These are phyloP conservation scores for Ziziphus jujuba DNA, from an alignment of 306 rosid genomes.

Conservation along the genomic window DNA sequence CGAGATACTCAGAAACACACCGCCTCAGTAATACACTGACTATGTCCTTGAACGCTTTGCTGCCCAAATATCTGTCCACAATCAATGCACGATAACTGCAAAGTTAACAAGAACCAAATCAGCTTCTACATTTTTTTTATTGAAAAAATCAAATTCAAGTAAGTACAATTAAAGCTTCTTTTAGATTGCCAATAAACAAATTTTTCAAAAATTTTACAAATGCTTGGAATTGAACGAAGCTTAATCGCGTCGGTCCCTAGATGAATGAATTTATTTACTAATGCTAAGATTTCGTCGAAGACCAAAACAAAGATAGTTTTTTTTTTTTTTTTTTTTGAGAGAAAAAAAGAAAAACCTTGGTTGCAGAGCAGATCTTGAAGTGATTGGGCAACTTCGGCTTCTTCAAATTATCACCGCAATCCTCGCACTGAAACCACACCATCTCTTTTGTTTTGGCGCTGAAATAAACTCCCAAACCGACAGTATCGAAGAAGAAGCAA, in stretches of 20 bases:
- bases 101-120: not conserved
- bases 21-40: conserved; percentile 87
- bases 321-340: not conserved
- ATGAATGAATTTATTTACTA: not conserved
- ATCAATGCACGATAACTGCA: conserved; percentile 90
- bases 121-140: not conserved
- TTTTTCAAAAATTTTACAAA: not conserved
- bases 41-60: conserved; percentile 72
- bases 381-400: conserved; percentile 74
- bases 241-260: no score
- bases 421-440: conserved; percentile 99
- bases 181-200: not conserved
- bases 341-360: conserved; percentile 40
- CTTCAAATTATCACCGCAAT: conserved; percentile 87
- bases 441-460: conserved; percentile 27
- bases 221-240: no score
- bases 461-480: not conserved
- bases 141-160: not conserved
- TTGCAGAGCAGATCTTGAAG: conserved; percentile 77
- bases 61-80: conserved; percentile 78
- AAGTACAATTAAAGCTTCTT: not conserved
- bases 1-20: conserved; percentile 48
- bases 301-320: conserved; percentile 3
- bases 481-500: not conserved
- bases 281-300: not conserved